Base-by-base conservation (phyloP, 169 alveolate genomes). In the Eimeria sp. region DNA sequence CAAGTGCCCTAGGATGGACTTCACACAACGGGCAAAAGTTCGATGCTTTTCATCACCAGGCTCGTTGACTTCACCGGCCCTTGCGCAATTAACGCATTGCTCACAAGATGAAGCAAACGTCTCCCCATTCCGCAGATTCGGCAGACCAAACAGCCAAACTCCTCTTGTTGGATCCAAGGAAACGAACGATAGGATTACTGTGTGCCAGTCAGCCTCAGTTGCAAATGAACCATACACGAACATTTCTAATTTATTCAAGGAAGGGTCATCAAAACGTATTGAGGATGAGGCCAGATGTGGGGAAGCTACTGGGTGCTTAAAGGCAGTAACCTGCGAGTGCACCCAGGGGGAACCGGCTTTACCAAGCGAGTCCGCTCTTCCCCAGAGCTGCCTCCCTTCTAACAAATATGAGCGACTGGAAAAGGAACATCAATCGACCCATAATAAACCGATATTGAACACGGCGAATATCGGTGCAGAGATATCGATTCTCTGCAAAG, bases 11-110 rank as follows among this genome's bases (percentile, higher is more conserved):
- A 40, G 14, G 40, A 16, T 74, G 30, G 37, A 58, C 83, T 13
- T 6, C 56, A 37, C 33, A 37, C 83, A 74, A 40, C 58, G 58
- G 83, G 83, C 83, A 74, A 74, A 74, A 40, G 37, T 80, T 14
- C 25, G 89, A 80, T n/a, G 71, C 89, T 30, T 25, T 4, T 80
- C 89, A 54, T 80, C 89, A 13, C 89, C 89, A n/a, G 89, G 89
- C 16, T 54, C 30, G n/a, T 49, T 49, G 89, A 16, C 71, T 6
- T 52, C 89, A n/a, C 89, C 89, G 25, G 71, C 68, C 71, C 46
- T 16, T 80, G 71, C 89, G 49, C 68, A 80, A 66, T 33, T 80
- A 52, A 16, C 71, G 18, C 52, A 54, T 80, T 52, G 40, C 23
- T 49, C 49, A 80, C 71, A 49, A 80, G 89, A n/a, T 54, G 89